Base-by-base conservation (phyloP, 2,329 filamentous ascomycete genomes). In the Colletotrichum orbiculare region DNA sequence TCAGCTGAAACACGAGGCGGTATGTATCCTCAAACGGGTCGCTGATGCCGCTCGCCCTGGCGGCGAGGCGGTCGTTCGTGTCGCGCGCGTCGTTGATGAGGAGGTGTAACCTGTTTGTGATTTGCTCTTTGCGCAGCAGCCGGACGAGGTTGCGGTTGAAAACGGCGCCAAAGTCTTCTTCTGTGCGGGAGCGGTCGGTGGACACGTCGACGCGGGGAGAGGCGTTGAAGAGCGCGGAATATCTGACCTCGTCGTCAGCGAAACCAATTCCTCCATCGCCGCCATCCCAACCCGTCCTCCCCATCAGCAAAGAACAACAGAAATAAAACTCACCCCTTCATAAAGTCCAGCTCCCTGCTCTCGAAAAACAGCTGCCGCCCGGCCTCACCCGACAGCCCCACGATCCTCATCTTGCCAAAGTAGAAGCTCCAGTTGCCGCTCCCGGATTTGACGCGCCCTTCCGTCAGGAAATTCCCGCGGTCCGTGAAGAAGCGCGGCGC, bases 21-120 rank as follows among this genome's bases (percentile, higher is more conserved):
- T 86, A 86, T 50, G 87, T 76, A 70, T 78, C 78, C 41, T 85
- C 78, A 69, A 88, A 87, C 0, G 85, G 85, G 66, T 88, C 79
- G 8, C 83, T 82, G 6, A 79, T 72, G 15, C 25, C 52, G 35
- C 67, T 57, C 69, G 38, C 0, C 15, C 45, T 45, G 13, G 10
- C 15, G 3, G 72, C 73, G 8, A 85, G 75, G 4, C 66, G 68
- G 11, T 81, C 74, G 15, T 84, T 73, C 0, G 74, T 73, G 5
- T 69, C 62, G 8, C 77, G 71, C 15, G 78, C 73, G 73, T 86
- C 84, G 17, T 74, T 68, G 7, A 83, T 73, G 6, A 88, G 71
- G 9, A 71, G 67, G 0, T 79, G 77, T 2, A 87, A 73, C 64
- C 75, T 73, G 33, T 70, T 73, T 12, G 72, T 69, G 12, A 83